Evolutionary conservation across 1,284 basidiomycete genomes (phyloP), one percentile per base, ranked within the genome.

Genomic region (Irpex rosettiformis): DNA sequence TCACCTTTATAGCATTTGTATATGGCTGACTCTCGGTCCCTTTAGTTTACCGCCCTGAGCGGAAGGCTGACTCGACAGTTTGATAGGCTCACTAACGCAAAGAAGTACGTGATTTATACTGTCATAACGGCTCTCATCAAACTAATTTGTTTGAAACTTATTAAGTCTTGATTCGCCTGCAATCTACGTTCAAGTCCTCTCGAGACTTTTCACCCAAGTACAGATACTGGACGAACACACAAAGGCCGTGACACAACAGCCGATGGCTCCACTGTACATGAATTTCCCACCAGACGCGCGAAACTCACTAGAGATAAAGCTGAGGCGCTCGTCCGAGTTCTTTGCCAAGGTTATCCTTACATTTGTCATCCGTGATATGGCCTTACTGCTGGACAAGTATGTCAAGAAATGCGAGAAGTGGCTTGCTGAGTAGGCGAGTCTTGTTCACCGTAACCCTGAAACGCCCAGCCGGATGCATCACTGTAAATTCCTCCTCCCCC

Each of bases 161-260:
- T 58, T 29, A 21, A 96, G 93, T 67, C 79, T 94, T 56, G 94
- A 98, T 71, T 94, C 93, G 21, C 91, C 93, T 1, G 87, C 89
- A 2, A 82, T 83, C 13, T 98, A 98, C 71, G 89, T 95, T 60
- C 83, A 90, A 62, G 85, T 86, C 24, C 80, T 98, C 55, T 81
- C 82, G 58, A 84, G 82, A 66, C 80, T 97, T 18, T 95, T 96
- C 70, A 73, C 73, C 21, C 82, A 88, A 61, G 82, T 83, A 2
- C 93, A 96, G 67, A 76, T 93, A 13, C 81, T 98, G 66, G 94
- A 96, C 67, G 89, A 93, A 67, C 95, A 97, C 70, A 88, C 93
- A 25, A 82, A 83, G 66, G 90, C 90, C 52, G 79, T 93, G 30
- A 76, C 83, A 57, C 77, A 82, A 58, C 78, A 85, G 62, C 88